These are phyloP conservation scores for Boletus subparvulus DNA, from an alignment of 768 basidiomycete genomes.

Conservation along the genomic window DNA sequence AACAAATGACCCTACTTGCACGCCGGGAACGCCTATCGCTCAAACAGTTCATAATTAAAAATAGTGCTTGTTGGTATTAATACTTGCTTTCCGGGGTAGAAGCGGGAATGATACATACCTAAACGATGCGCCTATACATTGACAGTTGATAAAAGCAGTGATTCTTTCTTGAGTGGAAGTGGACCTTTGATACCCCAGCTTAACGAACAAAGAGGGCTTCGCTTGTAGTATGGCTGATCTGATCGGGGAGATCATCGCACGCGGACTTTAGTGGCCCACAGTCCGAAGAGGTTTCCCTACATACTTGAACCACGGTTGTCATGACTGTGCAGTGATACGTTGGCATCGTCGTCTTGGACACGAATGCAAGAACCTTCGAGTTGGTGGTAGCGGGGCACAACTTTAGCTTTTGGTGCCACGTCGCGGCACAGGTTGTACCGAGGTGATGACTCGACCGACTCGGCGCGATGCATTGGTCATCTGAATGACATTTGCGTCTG, in stretches of 20 bases:
- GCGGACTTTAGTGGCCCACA: constrained; percentile 11
- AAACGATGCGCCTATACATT: background rate
- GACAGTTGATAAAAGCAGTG: background rate
- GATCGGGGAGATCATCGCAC: constrained; percentile 5
- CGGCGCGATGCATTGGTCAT: background rate
- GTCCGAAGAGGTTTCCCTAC: background rate
- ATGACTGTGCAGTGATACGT: constrained; percentile 16
- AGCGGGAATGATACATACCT: background rate
- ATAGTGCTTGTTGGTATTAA: background rate
- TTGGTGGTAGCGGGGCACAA: background rate
- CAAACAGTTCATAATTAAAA: background rate
- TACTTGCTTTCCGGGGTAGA: background rate
- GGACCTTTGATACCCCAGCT: background rate
- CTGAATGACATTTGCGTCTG: background rate
- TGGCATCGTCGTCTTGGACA: background rate
- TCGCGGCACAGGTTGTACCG: constrained; percentile 3
- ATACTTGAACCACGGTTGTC: constrained; percentile 2
- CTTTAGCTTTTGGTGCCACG: background rate
- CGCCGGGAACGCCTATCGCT: background rate
- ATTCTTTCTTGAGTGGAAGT: background rate
- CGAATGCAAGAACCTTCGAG: background rate
- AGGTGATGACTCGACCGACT: constrained; percentile 14
- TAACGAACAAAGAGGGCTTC: background rate
- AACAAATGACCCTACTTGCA: background rate
- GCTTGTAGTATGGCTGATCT: background rate